A percentile compares a stretch with the other conserved stretches of the same genome.
phyloP scores from a whole-genome alignment of 768 basidiomycete species.

The Lactifluus subvellereus region DNA sequence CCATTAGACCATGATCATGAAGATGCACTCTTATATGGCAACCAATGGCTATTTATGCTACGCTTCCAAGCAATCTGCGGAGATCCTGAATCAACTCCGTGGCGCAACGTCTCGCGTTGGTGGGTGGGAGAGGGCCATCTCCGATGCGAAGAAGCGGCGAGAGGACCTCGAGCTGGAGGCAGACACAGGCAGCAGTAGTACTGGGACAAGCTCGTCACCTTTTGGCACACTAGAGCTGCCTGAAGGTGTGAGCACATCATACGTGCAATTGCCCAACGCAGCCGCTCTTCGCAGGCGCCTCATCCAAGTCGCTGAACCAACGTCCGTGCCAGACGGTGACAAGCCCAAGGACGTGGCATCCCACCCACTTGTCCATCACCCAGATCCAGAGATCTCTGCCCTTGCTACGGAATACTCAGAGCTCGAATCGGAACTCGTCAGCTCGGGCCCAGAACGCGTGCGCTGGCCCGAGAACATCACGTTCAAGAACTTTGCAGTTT shows the following conservation, averaged over 20 bases:
- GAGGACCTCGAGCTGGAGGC: constrained; percentile 36
- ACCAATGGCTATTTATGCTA: constrained; percentile 79
- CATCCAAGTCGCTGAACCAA: constrained; percentile 14
- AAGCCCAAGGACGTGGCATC: constrained; percentile 27
- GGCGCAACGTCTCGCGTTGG: constrained; percentile 46
- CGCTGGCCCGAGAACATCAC: constrained; percentile 85
- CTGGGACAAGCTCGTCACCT: constrained; percentile 18
- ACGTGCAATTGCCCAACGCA: constrained; percentile 49
- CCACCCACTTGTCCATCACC: constrained; percentile 59
- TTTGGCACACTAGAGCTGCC: constrained; percentile 41
- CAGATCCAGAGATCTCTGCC: constrained; percentile 53
- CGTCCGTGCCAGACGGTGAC: constrained; percentile 3
- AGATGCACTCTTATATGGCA: constrained; percentile 91
- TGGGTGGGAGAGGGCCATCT: constrained; percentile 60
- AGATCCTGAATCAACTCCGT: constrained; percentile 41
- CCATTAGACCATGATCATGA: constrained; percentile 77
- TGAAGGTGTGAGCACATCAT: constrained; percentile 45
- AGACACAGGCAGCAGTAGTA: constrained; percentile 24
- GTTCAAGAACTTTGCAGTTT: constrained; percentile 74
- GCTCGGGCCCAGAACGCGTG: constrained; percentile 58
- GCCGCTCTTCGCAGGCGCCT: constrained; percentile 55
- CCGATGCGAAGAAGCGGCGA: constrained; percentile 42
- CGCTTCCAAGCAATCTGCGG: constrained; percentile 42
- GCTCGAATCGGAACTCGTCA: constrained; percentile 68
- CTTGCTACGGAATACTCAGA: constrained; percentile 75